phyloP scores from a whole-genome alignment of 2,329 filamentous ascomycete genomes.

The Aspergillus bombycis region DNA sequence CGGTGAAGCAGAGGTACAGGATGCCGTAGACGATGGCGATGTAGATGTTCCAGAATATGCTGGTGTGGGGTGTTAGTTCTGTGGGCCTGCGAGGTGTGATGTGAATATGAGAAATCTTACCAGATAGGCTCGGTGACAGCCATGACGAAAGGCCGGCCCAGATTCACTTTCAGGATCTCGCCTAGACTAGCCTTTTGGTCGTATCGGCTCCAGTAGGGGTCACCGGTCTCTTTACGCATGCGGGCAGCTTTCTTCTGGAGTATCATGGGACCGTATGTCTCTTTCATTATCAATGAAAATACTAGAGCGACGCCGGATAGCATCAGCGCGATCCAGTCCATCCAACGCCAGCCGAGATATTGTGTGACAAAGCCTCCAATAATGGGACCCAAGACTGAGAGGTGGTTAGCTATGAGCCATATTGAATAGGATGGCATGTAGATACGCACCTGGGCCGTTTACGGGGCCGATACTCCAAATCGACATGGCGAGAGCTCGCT shows the following conservation, averaged over 20 bases:
- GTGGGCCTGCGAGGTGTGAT: not conserved
- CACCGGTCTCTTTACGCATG: conserved; percentile 68
- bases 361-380: conserved; percentile 78
- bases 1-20: conserved; percentile 86
- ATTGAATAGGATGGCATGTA: not conserved
- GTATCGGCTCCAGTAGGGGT: conserved; percentile 79
- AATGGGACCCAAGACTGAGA: conserved; percentile 61
- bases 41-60: conserved; percentile 74
- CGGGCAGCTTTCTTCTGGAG: conserved; percentile 67
- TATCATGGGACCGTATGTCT: conserved; percentile 76
- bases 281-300: conserved; percentile 64
- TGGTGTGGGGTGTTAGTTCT: conserved; percentile 34
- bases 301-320: conserved; percentile 65
- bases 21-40: conserved; percentile 81
- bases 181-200: conserved; percentile 70
- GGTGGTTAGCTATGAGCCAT: conserved; percentile 7
- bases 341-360: conserved; percentile 82
- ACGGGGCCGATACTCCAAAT: conserved; percentile 83
- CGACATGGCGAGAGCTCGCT: conserved; percentile 79
- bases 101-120: conserved; percentile 43
- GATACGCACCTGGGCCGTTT: conserved; percentile 64
- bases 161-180: conserved; percentile 71
- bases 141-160: conserved; percentile 77
- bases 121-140: conserved; percentile 83
- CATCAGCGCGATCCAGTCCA: conserved; percentile 79